phyloP scores from a whole-genome alignment of 441 rosid genomes.

The Omphalea diandra region DNA sequence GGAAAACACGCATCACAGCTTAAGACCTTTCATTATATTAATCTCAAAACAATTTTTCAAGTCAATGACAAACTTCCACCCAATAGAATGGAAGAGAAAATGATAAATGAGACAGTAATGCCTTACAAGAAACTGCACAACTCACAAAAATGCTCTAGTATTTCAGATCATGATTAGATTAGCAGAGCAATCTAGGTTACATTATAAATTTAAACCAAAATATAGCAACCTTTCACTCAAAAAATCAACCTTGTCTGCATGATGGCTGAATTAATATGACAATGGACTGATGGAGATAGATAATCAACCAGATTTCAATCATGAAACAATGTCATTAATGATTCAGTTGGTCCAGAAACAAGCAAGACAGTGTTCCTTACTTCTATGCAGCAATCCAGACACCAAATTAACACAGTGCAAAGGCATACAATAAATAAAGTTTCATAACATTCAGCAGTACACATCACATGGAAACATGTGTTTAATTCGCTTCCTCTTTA shows the following conservation, averaged over 20 bases:
- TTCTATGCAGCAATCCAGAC: too few species aligned
- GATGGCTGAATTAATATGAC: background rate
- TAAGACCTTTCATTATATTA: background rate
- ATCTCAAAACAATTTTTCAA: background rate
- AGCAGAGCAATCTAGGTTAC: background rate
- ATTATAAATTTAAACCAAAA: background rate
- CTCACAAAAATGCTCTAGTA: too few species aligned
- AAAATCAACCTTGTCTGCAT: background rate
- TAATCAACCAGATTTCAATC: background rate
- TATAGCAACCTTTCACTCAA: background rate
- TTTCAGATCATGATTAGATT: too few species aligned
- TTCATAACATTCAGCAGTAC: too few species aligned
- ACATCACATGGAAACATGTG: too few species aligned
- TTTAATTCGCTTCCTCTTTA: too few species aligned
- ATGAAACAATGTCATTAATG: background rate
- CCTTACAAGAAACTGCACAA: too few species aligned
- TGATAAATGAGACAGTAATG: background rate
- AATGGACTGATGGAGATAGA: background rate
- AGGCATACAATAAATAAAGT: too few species aligned
- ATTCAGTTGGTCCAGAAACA: background rate
- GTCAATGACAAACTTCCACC: background rate
- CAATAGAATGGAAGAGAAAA: background rate
- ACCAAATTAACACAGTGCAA: too few species aligned
- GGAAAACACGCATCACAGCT: conserved; percentile 11
- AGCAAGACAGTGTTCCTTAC: too few species aligned